Conservation (phyloP, 495 filamentous ascomycete genomes). For the Filosporella fistucella region DNA sequence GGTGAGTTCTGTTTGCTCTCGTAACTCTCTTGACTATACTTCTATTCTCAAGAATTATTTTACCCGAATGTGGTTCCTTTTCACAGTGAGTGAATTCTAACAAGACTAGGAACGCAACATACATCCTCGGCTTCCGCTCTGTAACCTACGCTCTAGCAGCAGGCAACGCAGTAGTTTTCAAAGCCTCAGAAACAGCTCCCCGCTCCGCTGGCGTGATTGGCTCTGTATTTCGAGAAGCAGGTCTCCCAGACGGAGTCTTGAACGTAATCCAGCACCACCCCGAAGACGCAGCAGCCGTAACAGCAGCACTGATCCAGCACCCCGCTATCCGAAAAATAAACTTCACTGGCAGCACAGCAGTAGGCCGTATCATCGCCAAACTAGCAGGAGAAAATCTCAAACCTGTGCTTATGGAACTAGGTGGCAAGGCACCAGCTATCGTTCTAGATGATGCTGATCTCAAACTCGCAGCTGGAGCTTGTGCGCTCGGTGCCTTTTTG, state of each 20-base stretch:
- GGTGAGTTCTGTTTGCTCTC: constrained; percentile 35
- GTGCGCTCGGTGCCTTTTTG: constrained; percentile 43
- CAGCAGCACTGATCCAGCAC: constrained; percentile 47
- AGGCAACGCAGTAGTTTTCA: constrained; percentile 72
- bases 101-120: constrained; percentile 52
- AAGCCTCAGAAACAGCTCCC: constrained; percentile 56
- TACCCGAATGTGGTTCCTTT: not conserved
- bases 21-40: not conserved
- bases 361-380: constrained; percentile 51
- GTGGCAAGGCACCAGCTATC: constrained; percentile 50
- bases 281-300: constrained; percentile 46
- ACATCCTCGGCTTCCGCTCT: constrained; percentile 62
- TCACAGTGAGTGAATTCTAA: no score
- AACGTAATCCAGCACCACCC: constrained; percentile 50
- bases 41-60: not conserved
- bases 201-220: constrained; percentile 69
- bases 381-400: constrained; percentile 26
- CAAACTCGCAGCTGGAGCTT: constrained; percentile 45
- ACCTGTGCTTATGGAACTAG: constrained; percentile 15
- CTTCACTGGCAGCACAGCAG: constrained; percentile 57
- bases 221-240: constrained; percentile 67
- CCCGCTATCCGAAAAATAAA: constrained; percentile 55
- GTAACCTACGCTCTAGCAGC: constrained; percentile 69
- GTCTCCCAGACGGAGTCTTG: constrained; percentile 56
- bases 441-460: constrained; percentile 61